phyloP scores from a whole-genome alignment of 179 eudicot species.

The Amaranthus tricolor region DNA sequence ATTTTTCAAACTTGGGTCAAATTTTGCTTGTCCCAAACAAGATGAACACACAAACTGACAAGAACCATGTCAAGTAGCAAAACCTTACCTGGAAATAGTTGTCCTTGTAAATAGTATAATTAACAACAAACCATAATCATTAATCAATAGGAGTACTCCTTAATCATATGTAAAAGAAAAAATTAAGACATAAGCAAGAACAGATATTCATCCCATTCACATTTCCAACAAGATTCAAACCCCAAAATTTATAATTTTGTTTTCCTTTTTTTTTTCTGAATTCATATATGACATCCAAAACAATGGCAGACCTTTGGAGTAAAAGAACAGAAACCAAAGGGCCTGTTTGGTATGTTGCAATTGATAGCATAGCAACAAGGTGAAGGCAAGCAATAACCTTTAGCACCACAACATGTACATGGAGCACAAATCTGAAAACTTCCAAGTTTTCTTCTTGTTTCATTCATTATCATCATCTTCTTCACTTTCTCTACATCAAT shows the following conservation, averaged over 20 bases:
- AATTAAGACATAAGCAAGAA: conserved; percentile 14
- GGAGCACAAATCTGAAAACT: conserved; percentile 82
- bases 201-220: conserved; percentile 40
- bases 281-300: conserved; percentile 64
- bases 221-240: conserved; percentile 23
- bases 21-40: conserved; percentile 11
- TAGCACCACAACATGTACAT: conserved; percentile 82
- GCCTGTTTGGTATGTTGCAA: conserved; percentile 94
- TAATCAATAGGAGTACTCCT: no score
- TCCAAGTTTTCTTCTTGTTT: conserved; percentile 61
- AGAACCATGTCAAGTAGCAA: conserved; percentile 26
- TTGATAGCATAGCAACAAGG: conserved; percentile 95
- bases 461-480: conserved; percentile 57
- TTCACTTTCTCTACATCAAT: conserved; percentile 34
- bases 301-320: conserved; percentile 86
- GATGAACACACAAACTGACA: conserved; percentile 23
- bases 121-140: conserved; percentile 15
- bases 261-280: not conserved
- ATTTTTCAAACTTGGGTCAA: not conserved
- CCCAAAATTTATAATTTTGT: not conserved
- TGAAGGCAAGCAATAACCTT: conserved; percentile 66
- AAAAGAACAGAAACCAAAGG: conserved; percentile 88
- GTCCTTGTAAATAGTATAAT: conserved; percentile 21
- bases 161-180: no score
- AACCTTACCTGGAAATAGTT: conserved; percentile 48